phyloP scores from a whole-genome alignment of 495 filamentous ascomycete species.

The Gamarada debralockiae region DNA sequence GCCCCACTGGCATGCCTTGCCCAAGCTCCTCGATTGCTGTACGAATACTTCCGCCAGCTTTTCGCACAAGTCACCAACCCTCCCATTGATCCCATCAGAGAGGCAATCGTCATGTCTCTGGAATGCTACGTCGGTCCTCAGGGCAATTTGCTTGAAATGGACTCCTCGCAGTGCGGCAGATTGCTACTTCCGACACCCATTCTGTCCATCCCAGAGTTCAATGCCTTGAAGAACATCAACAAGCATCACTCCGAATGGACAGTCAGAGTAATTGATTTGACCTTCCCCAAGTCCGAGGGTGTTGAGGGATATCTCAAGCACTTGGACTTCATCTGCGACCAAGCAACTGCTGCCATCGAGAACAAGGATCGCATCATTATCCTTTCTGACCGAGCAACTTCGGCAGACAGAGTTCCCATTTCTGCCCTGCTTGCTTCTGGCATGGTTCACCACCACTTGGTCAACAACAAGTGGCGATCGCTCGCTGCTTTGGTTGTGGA shows the following conservation, averaged over 20 bases:
- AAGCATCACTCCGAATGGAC: conserved; percentile 77
- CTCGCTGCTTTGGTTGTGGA: conserved; percentile 86
- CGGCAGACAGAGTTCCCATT: conserved; percentile 77
- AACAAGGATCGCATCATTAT: conserved; percentile 84
- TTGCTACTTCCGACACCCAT: conserved; percentile 88
- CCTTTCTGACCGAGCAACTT: conserved; percentile 86
- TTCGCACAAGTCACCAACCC: conserved; percentile 99
- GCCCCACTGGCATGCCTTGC: conserved; percentile 91
- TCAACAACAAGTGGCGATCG: conserved; percentile 94
- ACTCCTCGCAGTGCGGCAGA: conserved; percentile 81
- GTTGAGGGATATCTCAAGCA: conserved; percentile 83
- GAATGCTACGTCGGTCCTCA: conserved; percentile 98
- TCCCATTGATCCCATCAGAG: conserved; percentile 96
- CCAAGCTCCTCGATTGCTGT: conserved; percentile 82
- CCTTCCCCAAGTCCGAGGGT: conserved; percentile 87
- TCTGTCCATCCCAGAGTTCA: conserved; percentile 89
- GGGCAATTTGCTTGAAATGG: conserved; percentile 96
- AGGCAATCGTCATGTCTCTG: conserved; percentile 98
- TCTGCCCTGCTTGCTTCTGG: conserved; percentile 88
- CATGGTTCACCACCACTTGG: conserved; percentile 96
- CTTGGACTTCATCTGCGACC: conserved; percentile 84
- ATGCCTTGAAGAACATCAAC: conserved; percentile 77
- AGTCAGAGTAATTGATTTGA: conserved; percentile 92
- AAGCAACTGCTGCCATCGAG: conserved; percentile 80
- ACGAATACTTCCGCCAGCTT: conserved; percentile 98